Conservation (phyloP, 2,329 filamentous ascomycete species). For the Reticulascus tulasneorum region DNA sequence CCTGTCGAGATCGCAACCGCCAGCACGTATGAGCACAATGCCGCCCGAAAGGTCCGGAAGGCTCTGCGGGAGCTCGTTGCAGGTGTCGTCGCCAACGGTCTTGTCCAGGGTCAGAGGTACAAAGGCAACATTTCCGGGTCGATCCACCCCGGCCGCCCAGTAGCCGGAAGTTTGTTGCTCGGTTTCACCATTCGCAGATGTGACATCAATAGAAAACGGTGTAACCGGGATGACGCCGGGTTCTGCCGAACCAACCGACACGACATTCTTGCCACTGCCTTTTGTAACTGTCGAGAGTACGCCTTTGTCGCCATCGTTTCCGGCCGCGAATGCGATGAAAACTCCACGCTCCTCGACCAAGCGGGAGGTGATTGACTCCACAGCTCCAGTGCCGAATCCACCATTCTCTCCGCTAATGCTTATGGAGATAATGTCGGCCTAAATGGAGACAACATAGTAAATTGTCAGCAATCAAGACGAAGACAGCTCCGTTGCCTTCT, state of each 20-base stretch:
- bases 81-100: constrained; percentile 27
- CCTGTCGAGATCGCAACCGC: constrained; percentile 29
- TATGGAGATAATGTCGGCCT: background rate
- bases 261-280: constrained; percentile 34
- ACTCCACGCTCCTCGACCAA: constrained; percentile 40
- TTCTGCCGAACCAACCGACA: constrained; percentile 40
- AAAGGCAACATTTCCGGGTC: constrained; percentile 20
- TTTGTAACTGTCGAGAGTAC: constrained; percentile 35
- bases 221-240: constrained; percentile 5
- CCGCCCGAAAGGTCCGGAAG: constrained; percentile 34
- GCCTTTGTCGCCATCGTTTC: constrained; percentile 37
- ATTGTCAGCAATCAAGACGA: no score
- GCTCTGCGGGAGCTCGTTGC: constrained; percentile 29
- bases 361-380: constrained; percentile 31
- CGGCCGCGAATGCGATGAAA: constrained; percentile 34
- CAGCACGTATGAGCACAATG: constrained; percentile 37
- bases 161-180: constrained; percentile 7
- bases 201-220: background rate
- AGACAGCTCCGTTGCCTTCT: no score
- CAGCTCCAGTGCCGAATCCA: no score
- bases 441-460: background rate
- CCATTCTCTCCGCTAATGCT: no score
- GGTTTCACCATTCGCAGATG: background rate
- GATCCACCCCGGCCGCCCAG: constrained; percentile 1
- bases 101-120: constrained; percentile 19